A percentile compares a stretch with the other conserved stretches of the same genome.
Conservation (phyloP, 257 asterid genomes). For the Ehretia macrophylla region DNA sequence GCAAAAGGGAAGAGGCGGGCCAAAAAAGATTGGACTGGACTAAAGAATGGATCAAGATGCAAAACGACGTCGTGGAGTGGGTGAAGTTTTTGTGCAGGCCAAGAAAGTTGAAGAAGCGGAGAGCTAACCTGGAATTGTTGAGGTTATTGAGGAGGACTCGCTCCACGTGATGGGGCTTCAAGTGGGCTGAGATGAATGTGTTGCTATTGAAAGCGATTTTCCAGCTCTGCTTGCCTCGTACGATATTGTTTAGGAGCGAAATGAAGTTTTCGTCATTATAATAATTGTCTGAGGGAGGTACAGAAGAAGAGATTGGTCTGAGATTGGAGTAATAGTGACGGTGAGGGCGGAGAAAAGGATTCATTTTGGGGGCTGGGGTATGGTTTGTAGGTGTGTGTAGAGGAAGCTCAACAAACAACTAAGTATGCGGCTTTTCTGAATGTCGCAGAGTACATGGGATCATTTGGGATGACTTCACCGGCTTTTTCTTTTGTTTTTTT, state of each 20-base stretch:
- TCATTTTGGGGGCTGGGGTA: slow-evolving; percentile 29
- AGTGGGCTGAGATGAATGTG: slow-evolving; percentile 42
- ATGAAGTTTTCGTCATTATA: slow-evolving; percentile 59
- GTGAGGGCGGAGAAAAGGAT: slow-evolving; percentile 9
- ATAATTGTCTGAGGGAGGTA: background rate
- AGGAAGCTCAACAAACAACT: no score
- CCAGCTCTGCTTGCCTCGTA: slow-evolving; percentile 67
- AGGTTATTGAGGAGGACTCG: slow-evolving; percentile 50
- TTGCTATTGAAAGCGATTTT: slow-evolving; percentile 34
- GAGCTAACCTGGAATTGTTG: slow-evolving; percentile 67
- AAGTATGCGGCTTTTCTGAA: no score
- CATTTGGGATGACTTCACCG: no score
- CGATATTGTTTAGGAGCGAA: slow-evolving; percentile 50
- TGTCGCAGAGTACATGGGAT: no score
- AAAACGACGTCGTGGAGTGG: slow-evolving; percentile 78
- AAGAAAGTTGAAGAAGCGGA: slow-evolving; percentile 87
- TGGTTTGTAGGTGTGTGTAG: background rate
- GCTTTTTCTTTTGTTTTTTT: no score
- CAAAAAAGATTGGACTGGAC: slow-evolving; percentile 71
- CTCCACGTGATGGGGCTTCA: slow-evolving; percentile 58
- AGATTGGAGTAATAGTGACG: slow-evolving; percentile 4
- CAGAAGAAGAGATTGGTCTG: background rate
- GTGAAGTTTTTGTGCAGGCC: slow-evolving; percentile 73
- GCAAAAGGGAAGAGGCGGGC: slow-evolving; percentile 88
- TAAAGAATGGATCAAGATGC: slow-evolving; percentile 69